Conservation (phyloP, 2,329 filamentous ascomycete species). For the Colletotrichum nymphaeae region DNA sequence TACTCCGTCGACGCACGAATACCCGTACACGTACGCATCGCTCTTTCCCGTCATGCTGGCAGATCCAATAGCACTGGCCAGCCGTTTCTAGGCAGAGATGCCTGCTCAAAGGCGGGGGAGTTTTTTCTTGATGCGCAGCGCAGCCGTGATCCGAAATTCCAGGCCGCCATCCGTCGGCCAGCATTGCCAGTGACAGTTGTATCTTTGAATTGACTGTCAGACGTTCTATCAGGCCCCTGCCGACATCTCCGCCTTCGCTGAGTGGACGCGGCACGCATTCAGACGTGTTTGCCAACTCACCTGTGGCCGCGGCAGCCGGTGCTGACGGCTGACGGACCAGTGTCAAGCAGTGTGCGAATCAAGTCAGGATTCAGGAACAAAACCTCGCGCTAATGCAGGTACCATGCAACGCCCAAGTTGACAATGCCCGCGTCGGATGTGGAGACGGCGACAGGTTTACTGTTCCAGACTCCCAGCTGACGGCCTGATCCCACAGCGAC, state of each 20-base stretch:
- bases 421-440: slow-evolving; percentile 3
- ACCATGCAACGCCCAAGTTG: slow-evolving; percentile 12
- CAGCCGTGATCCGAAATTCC: slow-evolving; percentile 29
- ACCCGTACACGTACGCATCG: slow-evolving; percentile 18
- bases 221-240: slow-evolving; percentile 6
- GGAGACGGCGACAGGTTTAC: slow-evolving; percentile 7
- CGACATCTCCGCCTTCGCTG: background rate
- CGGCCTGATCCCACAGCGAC: background rate
- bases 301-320: slow-evolving; percentile 16
- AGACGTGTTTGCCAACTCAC: background rate
- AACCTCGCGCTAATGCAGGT: slow-evolving; percentile 27
- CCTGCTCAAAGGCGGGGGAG: background rate
- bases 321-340: slow-evolving; percentile 30
- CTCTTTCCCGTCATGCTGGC: slow-evolving; percentile 1
- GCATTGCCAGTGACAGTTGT: background rate
- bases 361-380: slow-evolving; percentile 8
- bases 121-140: slow-evolving; percentile 19
- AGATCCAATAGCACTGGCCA: slow-evolving; percentile 3
- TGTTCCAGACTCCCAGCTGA: background rate
- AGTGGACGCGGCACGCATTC: slow-evolving; percentile 5
- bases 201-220: slow-evolving; percentile 26
- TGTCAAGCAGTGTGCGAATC: slow-evolving; percentile 11
- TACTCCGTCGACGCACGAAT: background rate
- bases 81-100: slow-evolving; percentile 2
- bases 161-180: slow-evolving; percentile 21